These are phyloP conservation scores for Teunomyces pallodes DNA, from an alignment of 805 yeast species.

Conservation along the genomic window DNA sequence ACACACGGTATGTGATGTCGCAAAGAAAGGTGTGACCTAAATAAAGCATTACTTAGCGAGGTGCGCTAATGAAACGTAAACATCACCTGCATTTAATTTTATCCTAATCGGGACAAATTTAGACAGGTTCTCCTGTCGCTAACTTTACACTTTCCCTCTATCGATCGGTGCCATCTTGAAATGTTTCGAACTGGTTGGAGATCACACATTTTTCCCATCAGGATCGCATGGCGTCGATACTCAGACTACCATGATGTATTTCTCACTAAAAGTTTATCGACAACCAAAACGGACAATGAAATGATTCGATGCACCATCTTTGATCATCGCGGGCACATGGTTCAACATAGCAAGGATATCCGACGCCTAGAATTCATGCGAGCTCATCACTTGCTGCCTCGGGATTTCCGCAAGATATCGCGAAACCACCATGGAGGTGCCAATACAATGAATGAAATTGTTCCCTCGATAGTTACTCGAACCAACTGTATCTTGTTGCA, in stretches of 20 bases:
- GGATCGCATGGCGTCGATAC: not conserved
- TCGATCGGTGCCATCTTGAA: not conserved
- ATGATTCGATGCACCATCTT: slow-evolving; percentile 49
- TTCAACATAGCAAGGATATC: slow-evolving; percentile 45
- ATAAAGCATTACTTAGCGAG: not conserved
- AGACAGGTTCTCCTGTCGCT: not conserved
- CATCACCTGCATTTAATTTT: slow-evolving; percentile 3
- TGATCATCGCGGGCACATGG: slow-evolving; percentile 42
- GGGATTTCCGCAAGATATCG: slow-evolving; percentile 58
- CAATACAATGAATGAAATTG: slow-evolving; percentile 43
- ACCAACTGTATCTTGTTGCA: slow-evolving; percentile 46
- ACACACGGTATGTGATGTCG: not conserved
- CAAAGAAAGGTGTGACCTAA: not conserved
- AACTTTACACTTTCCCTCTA: not conserved
- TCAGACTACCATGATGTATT: slow-evolving; percentile 14
- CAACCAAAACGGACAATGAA: slow-evolving; percentile 27
- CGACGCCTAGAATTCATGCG: slow-evolving; percentile 43
- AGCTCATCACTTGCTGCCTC: slow-evolving; percentile 47
- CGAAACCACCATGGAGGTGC: slow-evolving; percentile 16
- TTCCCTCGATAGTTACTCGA: slow-evolving; percentile 53
- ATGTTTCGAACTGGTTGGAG: not conserved
- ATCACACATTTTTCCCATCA: not conserved
- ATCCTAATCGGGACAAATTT: slow-evolving; percentile 1
- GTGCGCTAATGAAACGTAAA: not conserved
- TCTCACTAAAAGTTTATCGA: slow-evolving; percentile 17